Conservation (phyloP, 257 asterid species). For the Petrea volubilis region DNA sequence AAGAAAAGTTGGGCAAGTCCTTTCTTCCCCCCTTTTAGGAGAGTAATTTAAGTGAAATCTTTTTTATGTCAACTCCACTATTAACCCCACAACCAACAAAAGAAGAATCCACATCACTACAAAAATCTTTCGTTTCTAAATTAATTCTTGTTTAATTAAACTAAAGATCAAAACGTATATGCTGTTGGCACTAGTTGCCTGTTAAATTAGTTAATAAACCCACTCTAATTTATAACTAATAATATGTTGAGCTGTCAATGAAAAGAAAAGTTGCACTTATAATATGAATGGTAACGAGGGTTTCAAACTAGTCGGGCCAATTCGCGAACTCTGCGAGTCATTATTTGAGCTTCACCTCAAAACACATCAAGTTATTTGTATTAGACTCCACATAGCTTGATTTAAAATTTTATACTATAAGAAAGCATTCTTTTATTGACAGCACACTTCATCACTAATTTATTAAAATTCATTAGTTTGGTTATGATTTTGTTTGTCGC, state of each 20-base stretch:
- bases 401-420: too few relatives aligned
- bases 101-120: slow-evolving; percentile 39
- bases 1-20: slow-evolving; percentile 14
- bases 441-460: too few relatives aligned
- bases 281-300: too few relatives aligned
- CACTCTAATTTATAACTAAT: not conserved
- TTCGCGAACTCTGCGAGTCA: too few relatives aligned
- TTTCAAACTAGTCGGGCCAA: too few relatives aligned
- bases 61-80: slow-evolving; percentile 75
- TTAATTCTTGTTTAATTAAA: slow-evolving; percentile 16
- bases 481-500: too few relatives aligned
- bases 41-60: slow-evolving; percentile 33
- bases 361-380: too few relatives aligned
- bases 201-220: not conserved
- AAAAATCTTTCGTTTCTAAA: slow-evolving; percentile 17
- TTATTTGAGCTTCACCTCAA: too few relatives aligned
- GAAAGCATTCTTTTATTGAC: too few relatives aligned
- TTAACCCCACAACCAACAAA: slow-evolving; percentile 27
- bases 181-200: slow-evolving; percentile 50
- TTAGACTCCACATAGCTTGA: too few relatives aligned
- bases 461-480: too few relatives aligned
- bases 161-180: slow-evolving; percentile 33
- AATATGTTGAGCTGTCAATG: slow-evolving; percentile 15
- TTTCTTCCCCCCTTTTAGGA: slow-evolving; percentile 41
- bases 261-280: too few relatives aligned